These are phyloP conservation scores for Haplosporangium sp. DNA, from an alignment of 371 early-diverging fungal species.

Conservation along the genomic window DNA sequence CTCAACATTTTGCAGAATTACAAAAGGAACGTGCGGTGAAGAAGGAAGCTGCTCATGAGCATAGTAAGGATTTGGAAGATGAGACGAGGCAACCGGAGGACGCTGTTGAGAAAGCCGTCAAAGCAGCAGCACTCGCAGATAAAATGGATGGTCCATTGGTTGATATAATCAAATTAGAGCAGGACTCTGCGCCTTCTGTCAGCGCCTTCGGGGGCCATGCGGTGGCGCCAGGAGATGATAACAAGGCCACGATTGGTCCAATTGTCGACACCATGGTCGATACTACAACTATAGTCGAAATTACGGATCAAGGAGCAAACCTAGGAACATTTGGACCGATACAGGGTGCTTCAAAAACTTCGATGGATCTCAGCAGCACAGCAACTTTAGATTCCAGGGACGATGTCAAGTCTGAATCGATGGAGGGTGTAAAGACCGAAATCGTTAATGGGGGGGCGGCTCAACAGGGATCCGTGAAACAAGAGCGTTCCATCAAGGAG, in stretches of 20 bases:
- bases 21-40: conserved; percentile 24
- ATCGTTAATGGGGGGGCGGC: neutral
- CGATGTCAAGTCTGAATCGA: neutral
- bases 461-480: neutral
- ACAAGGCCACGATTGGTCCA: too few relatives aligned
- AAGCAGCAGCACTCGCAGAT: conserved; percentile 14
- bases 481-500: conserved; percentile 26
- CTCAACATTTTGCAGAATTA: conserved; percentile 13
- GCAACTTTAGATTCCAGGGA: neutral
- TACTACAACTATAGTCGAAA: neutral
- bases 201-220: neutral
- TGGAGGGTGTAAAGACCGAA: neutral
- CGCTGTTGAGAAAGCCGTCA: conserved; percentile 15
- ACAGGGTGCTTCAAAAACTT: too few relatives aligned
- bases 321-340: neutral
- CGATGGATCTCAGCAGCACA: too few relatives aligned
- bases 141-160: neutral
- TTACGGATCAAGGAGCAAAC: neutral
- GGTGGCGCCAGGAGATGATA: too few relatives aligned
- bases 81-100: conserved; percentile 6
- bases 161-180: neutral
- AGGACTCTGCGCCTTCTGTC: neutral
- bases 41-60: conserved; percentile 10
- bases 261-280: neutral
- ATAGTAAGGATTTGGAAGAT: neutral